Evolutionary conservation across 1,284 basidiomycete species (phyloP).

Genomic region (Fistulinella cinereoalba): DNA sequence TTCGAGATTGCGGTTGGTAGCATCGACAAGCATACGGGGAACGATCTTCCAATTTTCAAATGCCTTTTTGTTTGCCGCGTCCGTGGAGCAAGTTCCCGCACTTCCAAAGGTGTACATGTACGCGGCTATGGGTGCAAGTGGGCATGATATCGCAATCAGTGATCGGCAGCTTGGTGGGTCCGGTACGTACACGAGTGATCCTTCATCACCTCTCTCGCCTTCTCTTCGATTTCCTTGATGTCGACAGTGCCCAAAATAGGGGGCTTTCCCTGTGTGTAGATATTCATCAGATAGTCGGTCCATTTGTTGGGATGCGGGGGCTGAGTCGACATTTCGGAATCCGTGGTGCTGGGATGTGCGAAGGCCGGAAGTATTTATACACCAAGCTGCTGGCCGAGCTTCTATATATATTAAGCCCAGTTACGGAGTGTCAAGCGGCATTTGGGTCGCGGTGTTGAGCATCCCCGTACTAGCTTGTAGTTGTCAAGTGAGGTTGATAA

Average conservation of each 20-base stretch:
- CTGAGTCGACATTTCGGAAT: constrained; percentile 25
- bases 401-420: no score
- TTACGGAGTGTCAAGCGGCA: no score
- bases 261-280: constrained; percentile 37
- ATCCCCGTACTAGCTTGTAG: no score
- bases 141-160: neutral
- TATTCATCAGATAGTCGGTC: constrained; percentile 26
- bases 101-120: constrained; percentile 53
- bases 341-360: no score
- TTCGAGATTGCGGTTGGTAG: constrained; percentile 58
- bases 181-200: constrained; percentile 37
- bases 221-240: constrained; percentile 43
- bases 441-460: no score
- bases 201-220: constrained; percentile 45
- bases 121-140: constrained; percentile 40
- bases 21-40: constrained; percentile 77
- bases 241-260: constrained; percentile 41
- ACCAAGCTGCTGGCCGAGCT: no score
- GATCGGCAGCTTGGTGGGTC: no score
- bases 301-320: constrained; percentile 25
- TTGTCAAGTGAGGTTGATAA: no score
- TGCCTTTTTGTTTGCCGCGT: constrained; percentile 52
- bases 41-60: constrained; percentile 63
- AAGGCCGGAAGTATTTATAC: no score
- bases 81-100: constrained; percentile 59